Conservation (phyloP, 768 basidiomycete species). For the Boletus tomentosulus region DNA sequence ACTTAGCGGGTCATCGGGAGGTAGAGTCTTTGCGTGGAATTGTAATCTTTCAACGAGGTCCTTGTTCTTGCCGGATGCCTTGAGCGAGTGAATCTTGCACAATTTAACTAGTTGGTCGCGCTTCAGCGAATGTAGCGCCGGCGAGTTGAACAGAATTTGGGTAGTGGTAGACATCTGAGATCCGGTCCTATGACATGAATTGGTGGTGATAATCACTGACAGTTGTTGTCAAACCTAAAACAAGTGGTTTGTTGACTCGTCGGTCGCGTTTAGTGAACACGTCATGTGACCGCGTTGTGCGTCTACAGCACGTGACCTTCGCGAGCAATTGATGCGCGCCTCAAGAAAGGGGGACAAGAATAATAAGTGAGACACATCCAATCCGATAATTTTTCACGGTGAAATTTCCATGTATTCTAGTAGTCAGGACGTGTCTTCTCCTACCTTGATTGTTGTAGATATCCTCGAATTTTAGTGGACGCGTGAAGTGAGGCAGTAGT, state of each 20-base stretch:
- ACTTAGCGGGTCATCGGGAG: constrained; percentile 51
- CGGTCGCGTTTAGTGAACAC: background rate
- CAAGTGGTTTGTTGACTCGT: constrained; percentile 11
- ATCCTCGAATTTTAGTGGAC: background rate
- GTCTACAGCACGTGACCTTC: constrained; percentile 13
- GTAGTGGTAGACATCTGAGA: constrained; percentile 62
- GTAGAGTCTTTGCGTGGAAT: constrained; percentile 61
- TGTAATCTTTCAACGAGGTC: constrained; percentile 70
- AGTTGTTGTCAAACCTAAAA: background rate
- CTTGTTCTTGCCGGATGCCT: constrained; percentile 74
- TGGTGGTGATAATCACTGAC: background rate
- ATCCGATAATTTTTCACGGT: background rate
- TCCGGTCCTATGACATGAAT: constrained; percentile 7
- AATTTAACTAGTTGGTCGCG: constrained; percentile 81
- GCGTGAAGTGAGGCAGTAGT: background rate
- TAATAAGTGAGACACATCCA: constrained; percentile 16
- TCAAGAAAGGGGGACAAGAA: constrained; percentile 2
- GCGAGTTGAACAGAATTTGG: constrained; percentile 79
- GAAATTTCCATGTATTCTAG: background rate
- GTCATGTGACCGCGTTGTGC: constrained; percentile 18
- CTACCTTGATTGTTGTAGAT: background rate
- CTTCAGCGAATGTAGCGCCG: constrained; percentile 77
- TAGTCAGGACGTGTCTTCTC: background rate
- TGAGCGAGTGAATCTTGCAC: constrained; percentile 79
- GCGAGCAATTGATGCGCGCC: background rate